phyloP scores from a whole-genome alignment of 768 basidiomycete species.

The Amanita subjunquillea region DNA sequence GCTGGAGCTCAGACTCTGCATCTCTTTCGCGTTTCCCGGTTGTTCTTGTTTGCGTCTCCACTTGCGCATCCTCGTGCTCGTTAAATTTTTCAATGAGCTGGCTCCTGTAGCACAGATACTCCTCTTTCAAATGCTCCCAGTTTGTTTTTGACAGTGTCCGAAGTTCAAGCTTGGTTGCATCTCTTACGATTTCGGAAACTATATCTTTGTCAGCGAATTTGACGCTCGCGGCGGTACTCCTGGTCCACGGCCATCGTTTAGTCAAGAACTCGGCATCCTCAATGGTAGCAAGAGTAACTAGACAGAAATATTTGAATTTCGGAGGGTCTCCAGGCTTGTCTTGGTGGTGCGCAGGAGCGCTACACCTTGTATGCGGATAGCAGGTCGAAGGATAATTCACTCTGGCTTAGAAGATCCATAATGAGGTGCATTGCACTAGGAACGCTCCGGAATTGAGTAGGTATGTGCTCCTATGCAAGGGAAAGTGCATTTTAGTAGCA shows the following conservation, averaged over 20 bases:
- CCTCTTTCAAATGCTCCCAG: constrained; percentile 58
- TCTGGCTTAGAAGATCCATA: constrained; percentile 19
- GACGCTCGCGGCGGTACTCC: constrained; percentile 2
- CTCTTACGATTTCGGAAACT: constrained; percentile 25
- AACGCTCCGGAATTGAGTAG: constrained; percentile 38
- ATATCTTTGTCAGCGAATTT: neutral
- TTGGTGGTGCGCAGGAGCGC: constrained; percentile 53
- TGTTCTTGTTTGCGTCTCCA: constrained; percentile 2
- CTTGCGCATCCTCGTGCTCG: constrained; percentile 15
- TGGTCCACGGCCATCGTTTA: constrained; percentile 54
- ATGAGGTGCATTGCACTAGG: constrained; percentile 40
- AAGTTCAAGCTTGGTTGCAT: constrained; percentile 51
- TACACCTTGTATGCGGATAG: constrained; percentile 38
- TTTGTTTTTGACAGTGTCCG: constrained; percentile 41
- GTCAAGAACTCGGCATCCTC: constrained; percentile 34
- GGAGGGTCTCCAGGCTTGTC: constrained; percentile 45
- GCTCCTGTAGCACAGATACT: constrained; percentile 59
- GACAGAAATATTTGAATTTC: constrained; percentile 67
- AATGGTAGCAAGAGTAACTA: constrained; percentile 41
- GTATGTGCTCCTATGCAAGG: constrained; percentile 56
- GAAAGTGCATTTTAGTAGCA: neutral
- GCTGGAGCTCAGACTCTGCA: neutral
- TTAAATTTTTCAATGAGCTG: constrained; percentile 40
- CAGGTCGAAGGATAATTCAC: constrained; percentile 3
- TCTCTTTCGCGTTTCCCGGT: neutral